Percentiles rank a stretch among this genome's conserved stretches.
Evolutionary conservation across 208 protist species (phyloP).

Genomic region (Leptomonas seymouri): DNA sequence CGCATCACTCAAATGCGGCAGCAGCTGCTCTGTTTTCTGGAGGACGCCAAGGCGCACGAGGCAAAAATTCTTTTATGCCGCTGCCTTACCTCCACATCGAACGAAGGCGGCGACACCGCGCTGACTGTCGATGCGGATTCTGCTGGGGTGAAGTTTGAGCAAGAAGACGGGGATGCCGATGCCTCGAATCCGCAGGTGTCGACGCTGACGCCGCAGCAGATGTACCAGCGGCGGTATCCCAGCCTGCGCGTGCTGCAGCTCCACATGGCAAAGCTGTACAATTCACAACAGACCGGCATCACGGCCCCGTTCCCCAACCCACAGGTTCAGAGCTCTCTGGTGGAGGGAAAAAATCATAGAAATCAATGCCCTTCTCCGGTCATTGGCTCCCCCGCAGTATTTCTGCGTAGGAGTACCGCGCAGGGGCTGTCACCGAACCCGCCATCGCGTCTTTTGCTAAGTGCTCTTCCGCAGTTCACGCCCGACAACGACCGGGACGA

Average conservation of each 20-base stretch:
- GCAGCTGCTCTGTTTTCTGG: slow-evolving; percentile 30
- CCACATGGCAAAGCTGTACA: slow-evolving; percentile 32
- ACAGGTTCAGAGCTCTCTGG: slow-evolving; percentile 12
- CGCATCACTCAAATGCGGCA: slow-evolving; percentile 32
- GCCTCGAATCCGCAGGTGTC: neutral
- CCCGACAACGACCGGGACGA: neutral
- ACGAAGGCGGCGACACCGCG: neutral
- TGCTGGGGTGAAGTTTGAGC: slow-evolving; percentile 8
- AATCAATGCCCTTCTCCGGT: neutral
- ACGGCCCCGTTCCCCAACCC: slow-evolving; percentile 26
- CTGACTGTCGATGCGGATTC: neutral
- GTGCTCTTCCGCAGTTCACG: slow-evolving; percentile 3
- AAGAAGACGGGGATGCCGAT: neutral
- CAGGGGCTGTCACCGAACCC: neutral
- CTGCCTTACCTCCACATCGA: neutral
- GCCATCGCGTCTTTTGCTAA: slow-evolving; percentile 3
- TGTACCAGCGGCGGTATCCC: slow-evolving; percentile 29
- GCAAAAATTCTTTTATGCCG: slow-evolving; percentile 3
- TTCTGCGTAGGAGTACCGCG: neutral
- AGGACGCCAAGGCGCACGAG: slow-evolving; percentile 24
- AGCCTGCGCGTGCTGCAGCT: slow-evolving; percentile 33
- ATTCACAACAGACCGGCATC: slow-evolving; percentile 22
- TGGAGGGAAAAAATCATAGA: neutral
- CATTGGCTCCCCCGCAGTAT: neutral
- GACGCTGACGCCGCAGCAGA: slow-evolving; percentile 13